phyloP scores from a whole-genome alignment of 2,329 filamentous ascomycete genomes.

The Aspergillus pseudoterreus region DNA sequence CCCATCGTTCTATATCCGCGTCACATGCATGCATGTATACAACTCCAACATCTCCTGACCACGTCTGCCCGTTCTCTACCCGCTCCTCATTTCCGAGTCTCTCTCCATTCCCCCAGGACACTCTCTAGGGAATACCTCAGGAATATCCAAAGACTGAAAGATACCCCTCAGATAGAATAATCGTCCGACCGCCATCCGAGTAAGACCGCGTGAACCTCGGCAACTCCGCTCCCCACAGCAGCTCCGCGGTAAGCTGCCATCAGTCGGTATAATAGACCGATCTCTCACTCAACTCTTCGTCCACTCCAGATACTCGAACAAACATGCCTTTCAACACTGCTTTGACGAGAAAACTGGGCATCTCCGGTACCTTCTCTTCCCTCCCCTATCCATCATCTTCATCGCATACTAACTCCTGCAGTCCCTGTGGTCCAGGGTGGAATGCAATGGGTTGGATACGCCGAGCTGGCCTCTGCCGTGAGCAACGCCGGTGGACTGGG shows the following conservation, averaged over 20 bases:
- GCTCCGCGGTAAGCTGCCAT: conserved; percentile 20
- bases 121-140: no score
- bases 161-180: conserved; percentile 3
- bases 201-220: conserved; percentile 25
- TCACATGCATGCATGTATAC: background rate
- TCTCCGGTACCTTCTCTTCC: conserved; percentile 31
- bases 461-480: conserved; percentile 51
- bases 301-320: conserved; percentile 2
- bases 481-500: conserved; percentile 53
- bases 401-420: conserved; percentile 14
- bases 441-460: conserved; percentile 56
- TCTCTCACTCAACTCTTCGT: background rate
- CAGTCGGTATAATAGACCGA: background rate
- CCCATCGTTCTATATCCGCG: background rate
- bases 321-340: conserved; percentile 63
- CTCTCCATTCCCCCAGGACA: background rate
- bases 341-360: conserved; percentile 59
- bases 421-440: conserved; percentile 50
- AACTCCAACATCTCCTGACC: no score
- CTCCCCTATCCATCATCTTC: background rate
- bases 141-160: background rate
- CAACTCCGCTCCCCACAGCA: conserved; percentile 24
- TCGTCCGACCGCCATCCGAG: conserved; percentile 1
- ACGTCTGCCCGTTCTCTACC: background rate
- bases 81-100: background rate